Conservation (phyloP, 2,329 filamentous ascomycete species). For the Hypoxylon sp. region DNA sequence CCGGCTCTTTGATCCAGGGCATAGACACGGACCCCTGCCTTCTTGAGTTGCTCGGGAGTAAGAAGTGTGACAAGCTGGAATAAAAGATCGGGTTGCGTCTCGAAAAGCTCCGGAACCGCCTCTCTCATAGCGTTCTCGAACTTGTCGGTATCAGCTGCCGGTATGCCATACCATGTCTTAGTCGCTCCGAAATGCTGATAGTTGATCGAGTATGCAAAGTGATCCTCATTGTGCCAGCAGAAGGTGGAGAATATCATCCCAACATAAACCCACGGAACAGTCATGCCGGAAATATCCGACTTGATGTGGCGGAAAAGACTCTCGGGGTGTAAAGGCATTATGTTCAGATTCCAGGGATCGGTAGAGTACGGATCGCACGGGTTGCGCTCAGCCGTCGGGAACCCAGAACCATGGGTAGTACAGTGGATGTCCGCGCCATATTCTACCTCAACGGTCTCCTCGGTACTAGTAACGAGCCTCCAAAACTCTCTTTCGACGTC, state of each 20-base stretch:
- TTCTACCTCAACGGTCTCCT: constrained; percentile 96
- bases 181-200: constrained; percentile 98
- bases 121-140: constrained; percentile 97
- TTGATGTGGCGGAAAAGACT: constrained; percentile 98
- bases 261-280: constrained; percentile 98
- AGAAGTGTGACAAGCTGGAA: constrained; percentile 98
- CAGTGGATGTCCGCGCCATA: constrained; percentile 99
- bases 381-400: constrained; percentile 92
- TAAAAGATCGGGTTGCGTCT: constrained; percentile 94
- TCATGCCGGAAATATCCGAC: constrained; percentile 98
- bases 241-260: constrained; percentile 99
- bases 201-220: constrained; percentile 97
- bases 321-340: constrained; percentile 89
- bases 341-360: constrained; percentile 96
- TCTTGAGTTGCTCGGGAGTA: constrained; percentile 91
- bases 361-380: constrained; percentile 88
- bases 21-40: constrained; percentile 92
- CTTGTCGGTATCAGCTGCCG: constrained; percentile 90
- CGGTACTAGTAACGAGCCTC: constrained; percentile 91
- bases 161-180: constrained; percentile 99
- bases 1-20: constrained; percentile 96
- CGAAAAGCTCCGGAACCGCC: constrained; percentile 95
- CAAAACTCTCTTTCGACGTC: constrained; percentile 98
- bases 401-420: constrained; percentile 96
- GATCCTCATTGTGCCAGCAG: constrained; percentile 99